phyloP scores from a whole-genome alignment of 2,329 filamentous ascomycete genomes.

The Botrytis galanthina region DNA sequence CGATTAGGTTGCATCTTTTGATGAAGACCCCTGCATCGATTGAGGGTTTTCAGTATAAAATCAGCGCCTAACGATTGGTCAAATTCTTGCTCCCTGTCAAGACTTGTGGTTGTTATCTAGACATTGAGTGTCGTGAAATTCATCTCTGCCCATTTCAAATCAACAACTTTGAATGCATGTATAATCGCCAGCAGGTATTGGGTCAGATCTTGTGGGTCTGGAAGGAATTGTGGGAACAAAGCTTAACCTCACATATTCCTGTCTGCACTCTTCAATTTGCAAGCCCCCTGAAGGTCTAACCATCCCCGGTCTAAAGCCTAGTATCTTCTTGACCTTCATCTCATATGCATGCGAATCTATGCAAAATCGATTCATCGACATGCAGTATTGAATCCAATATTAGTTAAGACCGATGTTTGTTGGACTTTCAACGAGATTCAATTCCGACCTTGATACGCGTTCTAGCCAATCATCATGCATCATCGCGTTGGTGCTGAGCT shows the following conservation, averaged over 20 bases:
- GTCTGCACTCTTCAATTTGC: not conserved
- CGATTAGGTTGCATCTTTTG: not conserved
- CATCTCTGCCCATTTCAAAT: not conserved
- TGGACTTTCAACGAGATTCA: not conserved
- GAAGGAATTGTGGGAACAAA: not conserved
- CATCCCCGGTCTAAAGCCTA: not conserved
- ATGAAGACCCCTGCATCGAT: not conserved
- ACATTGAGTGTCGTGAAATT: not conserved
- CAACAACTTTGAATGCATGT: not conserved
- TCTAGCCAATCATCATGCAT: not conserved
- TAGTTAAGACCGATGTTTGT: not conserved
- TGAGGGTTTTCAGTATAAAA: not conserved
- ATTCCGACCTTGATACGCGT: not conserved
- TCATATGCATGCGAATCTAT: not conserved
- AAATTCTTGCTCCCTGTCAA: not conserved
- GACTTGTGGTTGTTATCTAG: not conserved
- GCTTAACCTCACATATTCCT: not conserved
- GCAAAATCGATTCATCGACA: not conserved
- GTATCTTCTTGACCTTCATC: not conserved
- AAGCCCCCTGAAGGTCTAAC: not conserved
- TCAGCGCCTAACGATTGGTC: not conserved
- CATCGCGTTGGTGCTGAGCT: not conserved
- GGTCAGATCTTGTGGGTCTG: not conserved
- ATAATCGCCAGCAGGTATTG: too few relatives aligned
- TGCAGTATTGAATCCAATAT: not conserved